Evolutionary conservation across 129 eudicot species (phyloP), one percentile per base, ranked within the genome.

Genomic region (Erigeron canadensis): DNA sequence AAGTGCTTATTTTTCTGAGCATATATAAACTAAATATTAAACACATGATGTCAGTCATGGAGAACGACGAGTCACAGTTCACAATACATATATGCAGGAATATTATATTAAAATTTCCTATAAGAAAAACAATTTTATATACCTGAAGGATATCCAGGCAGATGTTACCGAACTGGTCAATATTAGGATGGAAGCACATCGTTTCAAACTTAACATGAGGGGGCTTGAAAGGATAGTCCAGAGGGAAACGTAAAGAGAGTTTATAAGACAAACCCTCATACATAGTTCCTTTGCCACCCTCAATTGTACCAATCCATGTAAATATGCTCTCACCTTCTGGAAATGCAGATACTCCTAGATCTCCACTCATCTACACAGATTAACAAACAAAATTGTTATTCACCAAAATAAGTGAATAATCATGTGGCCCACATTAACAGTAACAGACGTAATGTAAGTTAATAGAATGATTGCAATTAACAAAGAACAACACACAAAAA

Each of bases 81-180:
- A 28, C 21, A 54, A 71, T 71, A 56, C 56, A 42, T 28, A 71
- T 22, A 71, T 57, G 58, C 18, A 57, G 42, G 44, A 57, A 58
- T 5, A 43, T 11, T 5, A 21, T 12, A 1, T 42, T 8, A 48
- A 21, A 23, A 4, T 9, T 43, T 72, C 58, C 46, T 45, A 61
- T n/a, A 2, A 46, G 34, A 0, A 7, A 61, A 44, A 73, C 2
- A 10, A 50, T 46, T 39, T 8, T 70, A 63, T 41, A 53, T 87
- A 90, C 97, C 97, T 90, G 97, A 48, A 90, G 91, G 42, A 90
- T 90, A 78, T 90, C 95, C 4, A 90, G 79, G 61, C 97, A 87
- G 64, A 90, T 90, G 76, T 87, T 85, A 43, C 97, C 97, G 60
- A 65, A 85, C 77, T 87, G 95, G 56, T 90, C 95, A 6, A 90